A percentile compares a stretch with the other conserved stretches of the same genome.
phyloP scores from a whole-genome alignment of 192 early-diverging fungal species.

The Linnemannia hyalina region DNA sequence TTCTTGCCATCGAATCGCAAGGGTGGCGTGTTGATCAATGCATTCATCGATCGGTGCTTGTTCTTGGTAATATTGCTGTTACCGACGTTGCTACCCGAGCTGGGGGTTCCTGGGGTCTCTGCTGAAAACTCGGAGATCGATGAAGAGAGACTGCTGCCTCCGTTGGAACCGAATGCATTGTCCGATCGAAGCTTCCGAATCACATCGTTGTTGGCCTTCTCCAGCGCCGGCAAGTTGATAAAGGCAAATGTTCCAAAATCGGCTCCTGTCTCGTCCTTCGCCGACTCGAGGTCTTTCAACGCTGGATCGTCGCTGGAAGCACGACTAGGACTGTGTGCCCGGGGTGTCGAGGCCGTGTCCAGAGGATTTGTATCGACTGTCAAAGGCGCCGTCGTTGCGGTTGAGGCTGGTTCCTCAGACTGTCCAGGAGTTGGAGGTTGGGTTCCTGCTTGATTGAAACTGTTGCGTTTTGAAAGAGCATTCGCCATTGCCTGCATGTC shows the following conservation, averaged over 20 bases:
- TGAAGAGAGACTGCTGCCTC: constrained; percentile 46
- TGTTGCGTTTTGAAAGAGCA: constrained; percentile 55
- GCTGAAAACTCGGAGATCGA: constrained; percentile 44
- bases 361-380: constrained; percentile 11
- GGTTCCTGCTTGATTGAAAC: constrained; percentile 4
- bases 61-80: constrained; percentile 27
- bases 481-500: constrained; percentile 54
- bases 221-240: constrained; percentile 90
- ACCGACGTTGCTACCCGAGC: constrained; percentile 17
- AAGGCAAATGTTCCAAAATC: constrained; percentile 95
- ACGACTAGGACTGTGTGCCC: constrained; percentile 20
- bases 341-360: constrained; percentile 51
- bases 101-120: constrained; percentile 45
- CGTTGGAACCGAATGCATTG: constrained; percentile 51
- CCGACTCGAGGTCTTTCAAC: constrained; percentile 5
- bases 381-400: constrained; percentile 15
- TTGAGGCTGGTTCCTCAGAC: constrained; percentile 10
- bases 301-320: neutral
- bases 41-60: constrained; percentile 54
- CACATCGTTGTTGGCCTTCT: constrained; percentile 91
- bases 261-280: constrained; percentile 48
- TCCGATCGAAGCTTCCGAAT: constrained; percentile 85
- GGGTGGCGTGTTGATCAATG: constrained; percentile 38
- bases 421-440: constrained; percentile 11
- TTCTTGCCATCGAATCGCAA: constrained; percentile 54